Base-by-base conservation (phyloP, 2,329 filamentous ascomycete species). In the Phoma sp. region DNA sequence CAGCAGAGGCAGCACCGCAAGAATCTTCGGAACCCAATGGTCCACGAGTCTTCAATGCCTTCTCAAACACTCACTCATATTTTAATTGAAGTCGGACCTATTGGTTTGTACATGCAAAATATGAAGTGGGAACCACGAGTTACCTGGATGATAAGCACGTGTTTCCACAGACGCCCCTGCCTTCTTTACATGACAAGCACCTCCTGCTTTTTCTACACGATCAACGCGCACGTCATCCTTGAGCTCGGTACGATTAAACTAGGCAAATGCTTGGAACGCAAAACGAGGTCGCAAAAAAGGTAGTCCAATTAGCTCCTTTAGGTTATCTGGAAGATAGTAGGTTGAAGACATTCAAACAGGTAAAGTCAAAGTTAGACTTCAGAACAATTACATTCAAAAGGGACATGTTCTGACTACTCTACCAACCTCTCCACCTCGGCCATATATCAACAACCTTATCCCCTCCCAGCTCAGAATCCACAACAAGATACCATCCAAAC, bases 391-490 rank as follows among this genome's bases (percentile, higher is more conserved):
- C 18, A 18, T 18, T 18, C 18, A 18, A 18, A 29, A 29, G 2
- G 27, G 9, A 33, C 13, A 5, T 7, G 3, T 7, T n/a, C 10
- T 33, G 32, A 33, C 7, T 25, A 25, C 44, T 39, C 51, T 57
- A 90, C 89, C 88, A 91, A 0, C 88, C 88, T 51, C 84, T 81
- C 81, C 86, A 89, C 58, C 88, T 78, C 13, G 83, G 77, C 89
- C 89, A 93, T 22, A 93, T 82, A 78, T 93, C 90, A 33, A 90
- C 79, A 56, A 90, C 80, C 63, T 84, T 81, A 22, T 78, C 77
- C 0, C 79, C 81, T 47, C 78, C 75, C 45, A 60, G 58, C 42
- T 82, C 78, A 25, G 84, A 85, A 72, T 93, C 89, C 2, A 93
- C 85, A 30, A 93, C 77, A 18, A 91, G 76, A 75, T 91, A 95